Base-by-base conservation (phyloP, 441 rosid genomes). In the Gossypium davidsonii region DNA sequence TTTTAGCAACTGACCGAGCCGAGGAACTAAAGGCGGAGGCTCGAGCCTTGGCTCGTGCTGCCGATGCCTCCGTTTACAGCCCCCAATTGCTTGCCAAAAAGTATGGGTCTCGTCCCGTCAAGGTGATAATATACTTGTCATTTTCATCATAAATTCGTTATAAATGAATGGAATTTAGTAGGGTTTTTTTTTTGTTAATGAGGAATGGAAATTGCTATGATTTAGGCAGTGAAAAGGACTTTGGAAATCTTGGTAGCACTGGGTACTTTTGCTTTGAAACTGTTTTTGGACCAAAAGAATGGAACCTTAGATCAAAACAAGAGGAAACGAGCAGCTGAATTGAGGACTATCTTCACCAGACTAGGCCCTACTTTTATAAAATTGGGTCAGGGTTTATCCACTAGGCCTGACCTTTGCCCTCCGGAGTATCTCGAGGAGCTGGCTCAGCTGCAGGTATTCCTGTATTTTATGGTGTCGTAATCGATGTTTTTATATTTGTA, bases 321-420 rank as follows among this genome's bases (percentile, higher is more conserved):
- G 91, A 88, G 86, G 74, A 81, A 53, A 81, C 85, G 97, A 60
- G 97, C 93, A 0, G 64, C 17, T 28, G 90, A 94, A 78, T 85
- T 94, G 71, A 75, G 96, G 20, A 64, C 46, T 3, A 91, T 90
- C 49, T 88, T 94, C 80, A 92, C 94, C 58, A 83, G 90, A 70
- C 79, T 94, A 28, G 99, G 99, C 1, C 97, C 99, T 55, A 91
- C 99, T 76, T 94, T 94, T 74, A 94, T 94, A 23, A 94, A 92
- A 81, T 77, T 94, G 4, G 99, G 99, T 61, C 99, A 94, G 82
- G 99, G 97, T 18, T 79, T 94, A 76, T 94, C 98, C 44, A 92
- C 97, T 60, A 82, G 99, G 73, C 99, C 99, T 3, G 99, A 94
- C 74, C 79, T 94, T 74, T 94, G 98, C 76, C 99, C 99, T 48